These are phyloP conservation scores for Blastobotrys arbuscula DNA, from an alignment of 1,139 yeast species.

Conservation along the genomic window DNA sequence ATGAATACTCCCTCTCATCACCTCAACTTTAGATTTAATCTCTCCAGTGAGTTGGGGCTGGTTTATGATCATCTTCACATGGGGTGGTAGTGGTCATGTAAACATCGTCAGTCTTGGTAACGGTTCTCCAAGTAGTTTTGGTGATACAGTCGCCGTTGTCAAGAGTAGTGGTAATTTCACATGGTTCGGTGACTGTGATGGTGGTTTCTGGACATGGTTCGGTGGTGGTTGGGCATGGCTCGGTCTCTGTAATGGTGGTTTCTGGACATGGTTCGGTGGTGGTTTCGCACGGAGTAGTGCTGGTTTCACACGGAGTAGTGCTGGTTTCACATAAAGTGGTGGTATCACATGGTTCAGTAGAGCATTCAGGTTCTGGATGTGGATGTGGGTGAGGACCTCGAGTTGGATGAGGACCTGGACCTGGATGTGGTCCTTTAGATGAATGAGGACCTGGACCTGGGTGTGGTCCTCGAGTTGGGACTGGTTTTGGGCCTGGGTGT, in stretches of 20 bases:
- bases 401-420: not conserved
- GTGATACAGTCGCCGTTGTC: not conserved
- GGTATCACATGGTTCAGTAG: not conserved
- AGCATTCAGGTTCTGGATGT: not conserved
- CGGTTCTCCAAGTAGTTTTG: not conserved
- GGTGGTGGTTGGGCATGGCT: not conserved
- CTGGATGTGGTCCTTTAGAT: no score
- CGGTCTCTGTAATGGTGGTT: not conserved
- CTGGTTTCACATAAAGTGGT: not conserved
- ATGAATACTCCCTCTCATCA: no score
- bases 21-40: no score
- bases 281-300: not conserved
- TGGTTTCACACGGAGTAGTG: not conserved
- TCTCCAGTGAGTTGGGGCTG: not conserved
- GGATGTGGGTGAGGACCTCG: not conserved
- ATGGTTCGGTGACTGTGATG: conserved; percentile 1
- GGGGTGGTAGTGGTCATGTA: conserved; percentile 1
- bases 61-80: conserved; percentile 2
- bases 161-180: conserved; percentile 1
- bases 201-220: not conserved
- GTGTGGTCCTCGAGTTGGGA: not conserved
- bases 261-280: not conserved
- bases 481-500: not conserved
- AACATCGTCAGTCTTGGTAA: conserved; percentile 2
- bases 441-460: not conserved